Evolutionary conservation across 306 rosid genomes (phyloP).

Genomic region (Senna tora): DNA sequence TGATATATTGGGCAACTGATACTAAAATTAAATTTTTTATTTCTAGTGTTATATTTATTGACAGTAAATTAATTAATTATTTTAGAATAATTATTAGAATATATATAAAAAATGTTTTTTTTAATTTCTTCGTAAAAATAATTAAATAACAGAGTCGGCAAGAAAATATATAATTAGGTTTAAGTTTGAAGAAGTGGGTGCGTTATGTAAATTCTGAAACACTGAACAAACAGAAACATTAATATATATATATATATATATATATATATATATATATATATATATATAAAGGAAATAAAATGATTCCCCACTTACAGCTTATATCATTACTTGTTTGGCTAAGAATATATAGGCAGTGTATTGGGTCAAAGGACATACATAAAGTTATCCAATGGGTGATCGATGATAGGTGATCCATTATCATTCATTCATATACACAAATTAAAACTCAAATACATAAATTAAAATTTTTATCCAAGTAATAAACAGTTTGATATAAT

Average conservation of each 20-base stretch:
- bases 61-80: too few relatives aligned
- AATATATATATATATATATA: too few relatives aligned
- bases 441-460: too few relatives aligned
- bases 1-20: too few relatives aligned
- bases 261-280: too few relatives aligned
- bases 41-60: too few relatives aligned
- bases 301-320: slow-evolving; percentile 40
- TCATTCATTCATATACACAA: slow-evolving; percentile 23
- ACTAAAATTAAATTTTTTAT: too few relatives aligned
- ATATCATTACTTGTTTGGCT: slow-evolving; percentile 53
- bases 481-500: too few relatives aligned
- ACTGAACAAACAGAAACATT: background rate
- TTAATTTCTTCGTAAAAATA: background rate
- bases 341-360: slow-evolving; percentile 26
- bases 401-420: slow-evolving; percentile 18
- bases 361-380: slow-evolving; percentile 44
- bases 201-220: slow-evolving; percentile 13
- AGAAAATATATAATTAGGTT: background rate
- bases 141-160: background rate
- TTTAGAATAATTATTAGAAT: too few relatives aligned
- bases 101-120: too few relatives aligned
- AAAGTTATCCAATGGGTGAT: slow-evolving; percentile 39
- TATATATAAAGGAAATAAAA: slow-evolving; percentile 12
- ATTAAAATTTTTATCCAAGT: too few relatives aligned
- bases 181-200: background rate